A percentile compares a stretch with the other conserved stretches of the same genome.
These are phyloP conservation scores for Nakazawaea holstii DNA, from an alignment of 805 yeast species.

Conservation along the genomic window DNA sequence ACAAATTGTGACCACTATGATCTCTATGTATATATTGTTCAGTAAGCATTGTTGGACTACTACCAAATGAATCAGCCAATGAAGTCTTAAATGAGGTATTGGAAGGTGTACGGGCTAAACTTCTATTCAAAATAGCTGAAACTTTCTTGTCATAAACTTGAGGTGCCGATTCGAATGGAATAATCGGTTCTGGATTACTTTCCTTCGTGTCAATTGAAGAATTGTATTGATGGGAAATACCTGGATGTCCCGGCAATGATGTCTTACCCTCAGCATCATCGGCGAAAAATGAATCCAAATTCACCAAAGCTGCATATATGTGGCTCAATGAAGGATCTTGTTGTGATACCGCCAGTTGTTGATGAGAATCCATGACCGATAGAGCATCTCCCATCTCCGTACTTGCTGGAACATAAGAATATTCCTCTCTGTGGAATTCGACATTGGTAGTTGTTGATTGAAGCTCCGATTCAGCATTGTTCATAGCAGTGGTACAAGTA, in stretches of 20 bases:
- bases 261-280: constrained; percentile 39
- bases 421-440: constrained; percentile 60
- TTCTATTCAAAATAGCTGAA: constrained; percentile 64
- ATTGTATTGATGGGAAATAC: constrained; percentile 34
- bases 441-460: constrained; percentile 31
- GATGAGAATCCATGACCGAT: constrained; percentile 39
- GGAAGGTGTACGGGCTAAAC: constrained; percentile 69
- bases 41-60: constrained; percentile 20
- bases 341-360: constrained; percentile 21
- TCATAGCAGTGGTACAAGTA: constrained; percentile 54
- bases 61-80: constrained; percentile 60
- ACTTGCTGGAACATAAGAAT: constrained; percentile 31
- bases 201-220: constrained; percentile 60
- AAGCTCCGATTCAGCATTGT: constrained; percentile 31
- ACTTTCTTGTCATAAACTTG: constrained; percentile 77
- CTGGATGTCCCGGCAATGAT: constrained; percentile 3
- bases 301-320: constrained; percentile 90
- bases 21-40: constrained; percentile 6
- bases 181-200: constrained; percentile 39
- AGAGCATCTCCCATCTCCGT: constrained; percentile 37
- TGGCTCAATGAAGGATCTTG: constrained; percentile 75
- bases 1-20: constrained; percentile 8
- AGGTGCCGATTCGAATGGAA: constrained; percentile 67
- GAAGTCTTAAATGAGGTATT: constrained; percentile 73
- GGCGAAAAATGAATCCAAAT: constrained; percentile 83